These are phyloP conservation scores for Lolium perenne DNA, from an alignment of 176 grass and related monocot genomes.

Conservation along the genomic window DNA sequence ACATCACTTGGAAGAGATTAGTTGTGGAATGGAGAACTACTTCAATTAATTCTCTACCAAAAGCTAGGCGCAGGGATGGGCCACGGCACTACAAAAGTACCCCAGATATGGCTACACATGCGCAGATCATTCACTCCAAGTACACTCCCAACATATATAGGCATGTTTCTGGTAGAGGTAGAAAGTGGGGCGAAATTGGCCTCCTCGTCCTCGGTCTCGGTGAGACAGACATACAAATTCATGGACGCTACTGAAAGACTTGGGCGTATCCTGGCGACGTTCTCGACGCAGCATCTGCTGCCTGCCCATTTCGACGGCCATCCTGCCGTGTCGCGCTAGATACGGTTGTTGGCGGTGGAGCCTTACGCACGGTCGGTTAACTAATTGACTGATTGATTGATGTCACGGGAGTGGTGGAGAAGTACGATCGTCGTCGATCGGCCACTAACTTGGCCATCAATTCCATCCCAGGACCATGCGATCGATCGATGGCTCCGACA, in stretches of 20 bases:
- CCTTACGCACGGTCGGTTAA: neutral
- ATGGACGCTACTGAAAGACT: neutral
- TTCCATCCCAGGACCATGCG: neutral
- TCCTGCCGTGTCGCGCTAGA: slow-evolving; percentile 31
- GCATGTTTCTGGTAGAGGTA: neutral
- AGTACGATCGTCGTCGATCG: neutral
- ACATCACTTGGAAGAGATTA: neutral
- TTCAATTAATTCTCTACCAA: no score
- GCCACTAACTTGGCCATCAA: slow-evolving; percentile 13
- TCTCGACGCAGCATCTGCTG: neutral
- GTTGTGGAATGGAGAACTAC: neutral
- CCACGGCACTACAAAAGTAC: neutral
- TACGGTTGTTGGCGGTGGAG: slow-evolving; percentile 46
- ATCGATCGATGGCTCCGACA: neutral
- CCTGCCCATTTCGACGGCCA: slow-evolving; percentile 39
- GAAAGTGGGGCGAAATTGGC: neutral
- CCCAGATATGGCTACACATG: neutral
- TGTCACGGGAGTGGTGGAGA: slow-evolving; percentile 32
- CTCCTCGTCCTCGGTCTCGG: neutral
- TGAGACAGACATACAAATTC: neutral
- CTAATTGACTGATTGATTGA: slow-evolving; percentile 1
- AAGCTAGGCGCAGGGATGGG: neutral
- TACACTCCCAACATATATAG: neutral
- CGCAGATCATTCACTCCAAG: neutral
- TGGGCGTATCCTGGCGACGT: neutral